Evolutionary conservation across 2,329 filamentous ascomycete genomes (phyloP), one percentile per base, ranked within the genome.

Genomic region (Talaromyces sp.): DNA sequence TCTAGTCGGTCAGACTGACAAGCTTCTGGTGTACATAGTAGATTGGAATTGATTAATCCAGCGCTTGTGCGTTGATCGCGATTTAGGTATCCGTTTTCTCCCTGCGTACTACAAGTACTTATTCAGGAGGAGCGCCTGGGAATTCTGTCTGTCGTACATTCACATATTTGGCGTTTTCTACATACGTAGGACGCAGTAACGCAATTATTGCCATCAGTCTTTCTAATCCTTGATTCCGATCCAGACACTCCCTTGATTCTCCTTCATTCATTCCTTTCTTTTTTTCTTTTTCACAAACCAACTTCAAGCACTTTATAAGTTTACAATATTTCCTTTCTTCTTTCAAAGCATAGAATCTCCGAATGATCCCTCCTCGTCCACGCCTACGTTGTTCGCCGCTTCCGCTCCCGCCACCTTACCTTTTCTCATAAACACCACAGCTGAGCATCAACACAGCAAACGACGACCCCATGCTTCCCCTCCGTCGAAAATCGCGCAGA

Each of bases 391-490:
- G 16, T 31, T 43, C 35, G 48, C 60, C 39, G 60, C 47, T 52
- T 16, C 48, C 35, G 48, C 48, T 56, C 48, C 61, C 61, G 61
- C 61, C 61, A 47, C 61, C 9, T 54, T 16, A 19, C 39, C 60
- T 13, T 37, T 39, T 11, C 59, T 35, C 47, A 31, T 16, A 27
- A 27, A 10, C 41, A 45, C 43, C 35, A 37, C 3, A 37, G 3
- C 35, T 37, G 35, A 8, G 4, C 27, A 31, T 31, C 27, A 13
- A 37, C 35, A 10, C 35, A 37, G 35, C 19, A 33, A 54, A 14
- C 24, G 11, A 45, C 59, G 52, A 45, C 58, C 61, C 41, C 62
- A 71, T 83, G 79, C 73, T 82, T 77, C 68, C 86, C 78, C 68
- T 85, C 41, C 73, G 73, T 60, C 72, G 72, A 59, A 71, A 71